Conservation (phyloP, 352 stramenopile genomes). For the Pythium rhizo-oryzae region DNA sequence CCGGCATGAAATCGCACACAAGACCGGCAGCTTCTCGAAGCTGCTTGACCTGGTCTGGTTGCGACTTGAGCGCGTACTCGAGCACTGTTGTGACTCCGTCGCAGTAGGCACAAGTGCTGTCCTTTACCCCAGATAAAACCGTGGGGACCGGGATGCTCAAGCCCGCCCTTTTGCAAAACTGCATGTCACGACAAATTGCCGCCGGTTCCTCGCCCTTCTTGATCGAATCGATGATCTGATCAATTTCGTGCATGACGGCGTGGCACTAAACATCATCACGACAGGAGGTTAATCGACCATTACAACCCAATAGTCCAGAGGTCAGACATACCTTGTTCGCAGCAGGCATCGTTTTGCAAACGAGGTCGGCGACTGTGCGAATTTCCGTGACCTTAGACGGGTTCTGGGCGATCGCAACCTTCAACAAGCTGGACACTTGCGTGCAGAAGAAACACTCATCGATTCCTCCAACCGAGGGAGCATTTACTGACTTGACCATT, state of each 20-base stretch:
- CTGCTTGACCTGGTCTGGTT: conserved; percentile 63
- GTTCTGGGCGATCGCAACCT: conserved; percentile 59
- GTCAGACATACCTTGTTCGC: conserved; percentile 54
- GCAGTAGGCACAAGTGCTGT: conserved; percentile 64
- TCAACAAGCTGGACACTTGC: conserved; percentile 56
- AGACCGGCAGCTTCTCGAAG: conserved; percentile 64
- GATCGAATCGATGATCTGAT: conserved; percentile 62
- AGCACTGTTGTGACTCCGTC: conserved; percentile 65
- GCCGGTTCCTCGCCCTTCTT: conserved; percentile 65
- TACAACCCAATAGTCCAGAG: not conserved
- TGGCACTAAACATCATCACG: conserved; percentile 54
- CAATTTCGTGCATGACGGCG: conserved; percentile 57
- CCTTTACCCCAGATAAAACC: conserved; percentile 3
- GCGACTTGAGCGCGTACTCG: conserved; percentile 53
- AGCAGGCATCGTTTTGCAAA: conserved; percentile 60
- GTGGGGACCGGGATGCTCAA: not conserved
- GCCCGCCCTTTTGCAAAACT: conserved; percentile 43
- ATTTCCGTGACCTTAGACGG: conserved; percentile 57
- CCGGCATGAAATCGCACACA: conserved; percentile 64
- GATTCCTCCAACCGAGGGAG: not conserved
- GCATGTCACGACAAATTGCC: conserved; percentile 65
- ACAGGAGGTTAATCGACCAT: conserved; percentile 8
- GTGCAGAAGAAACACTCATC: conserved; percentile 70
- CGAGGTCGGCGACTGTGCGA: conserved; percentile 58
- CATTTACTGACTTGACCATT: conserved; percentile 20